Evolutionary conservation across 768 basidiomycete species (phyloP).

Genomic region (Russula sp.): DNA sequence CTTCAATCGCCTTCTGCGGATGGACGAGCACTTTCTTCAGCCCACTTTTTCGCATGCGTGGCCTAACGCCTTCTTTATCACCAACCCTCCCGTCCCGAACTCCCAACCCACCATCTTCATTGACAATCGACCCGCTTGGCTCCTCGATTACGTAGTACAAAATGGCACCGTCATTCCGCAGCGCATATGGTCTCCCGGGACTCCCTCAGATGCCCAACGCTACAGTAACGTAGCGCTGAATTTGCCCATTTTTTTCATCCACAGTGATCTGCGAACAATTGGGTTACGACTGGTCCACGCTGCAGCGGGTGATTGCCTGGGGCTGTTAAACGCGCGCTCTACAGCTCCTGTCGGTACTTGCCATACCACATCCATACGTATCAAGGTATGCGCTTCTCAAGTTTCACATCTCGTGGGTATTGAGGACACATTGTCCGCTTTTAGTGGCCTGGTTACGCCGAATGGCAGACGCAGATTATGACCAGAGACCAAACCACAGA

Average conservation of each 20-base stretch:
- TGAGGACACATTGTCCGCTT: neutral
- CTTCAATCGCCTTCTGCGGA: neutral
- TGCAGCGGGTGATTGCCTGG: neutral
- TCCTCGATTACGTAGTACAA: slow-evolving; percentile 1
- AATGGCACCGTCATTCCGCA: slow-evolving; percentile 9
- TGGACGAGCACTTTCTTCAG: neutral
- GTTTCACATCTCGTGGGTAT: neutral
- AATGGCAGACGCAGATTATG: slow-evolving; percentile 6
- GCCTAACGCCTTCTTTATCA: neutral
- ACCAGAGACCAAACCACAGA: slow-evolving; percentile 5
- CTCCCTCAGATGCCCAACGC: slow-evolving; percentile 3
- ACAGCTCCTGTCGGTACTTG: neutral
- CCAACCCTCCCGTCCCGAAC: neutral
- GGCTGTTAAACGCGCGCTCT: neutral
- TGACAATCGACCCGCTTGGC: neutral
- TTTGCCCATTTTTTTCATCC: slow-evolving; percentile 17
- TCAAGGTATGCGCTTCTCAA: neutral
- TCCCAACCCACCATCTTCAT: neutral
- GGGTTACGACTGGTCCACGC: neutral
- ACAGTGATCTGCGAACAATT: neutral
- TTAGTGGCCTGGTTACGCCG: slow-evolving; percentile 13
- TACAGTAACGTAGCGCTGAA: neutral
- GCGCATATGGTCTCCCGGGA: neutral
- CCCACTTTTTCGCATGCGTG: neutral
- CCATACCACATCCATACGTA: neutral